Conservation (phyloP, 1,139 yeast genomes). For the Diutina siamensis region DNA sequence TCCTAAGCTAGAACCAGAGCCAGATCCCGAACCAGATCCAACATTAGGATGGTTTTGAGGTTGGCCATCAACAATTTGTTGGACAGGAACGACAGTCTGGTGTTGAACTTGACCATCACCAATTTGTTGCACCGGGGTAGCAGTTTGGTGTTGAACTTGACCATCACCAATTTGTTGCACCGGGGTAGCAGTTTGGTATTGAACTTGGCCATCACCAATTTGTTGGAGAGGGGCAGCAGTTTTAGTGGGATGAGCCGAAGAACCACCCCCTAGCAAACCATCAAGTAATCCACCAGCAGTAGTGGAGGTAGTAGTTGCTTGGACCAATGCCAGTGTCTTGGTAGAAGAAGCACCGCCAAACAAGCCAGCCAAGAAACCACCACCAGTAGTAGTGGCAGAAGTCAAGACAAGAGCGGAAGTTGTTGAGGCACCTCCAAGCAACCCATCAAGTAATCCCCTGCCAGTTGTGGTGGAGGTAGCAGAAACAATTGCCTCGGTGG, state of each 20-base stretch:
- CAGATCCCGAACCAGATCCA: too few relatives aligned
- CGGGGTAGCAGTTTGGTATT: constrained; percentile 12
- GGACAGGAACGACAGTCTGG: constrained; percentile 9
- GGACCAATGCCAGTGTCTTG: too few relatives aligned
- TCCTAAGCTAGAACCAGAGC: too few relatives aligned
- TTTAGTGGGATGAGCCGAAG: not conserved
- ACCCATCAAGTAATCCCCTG: not conserved
- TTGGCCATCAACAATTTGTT: constrained; percentile 5
- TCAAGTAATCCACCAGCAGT: not conserved
- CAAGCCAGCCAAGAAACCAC: not conserved
- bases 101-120: constrained; percentile 10
- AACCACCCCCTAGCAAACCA: not conserved
- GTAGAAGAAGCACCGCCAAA: not conserved
- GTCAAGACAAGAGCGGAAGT: not conserved
- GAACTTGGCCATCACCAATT: constrained; percentile 8
- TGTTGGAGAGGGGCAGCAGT: constrained; percentile 7
- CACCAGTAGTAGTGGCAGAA: not conserved
- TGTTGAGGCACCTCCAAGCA: not conserved
- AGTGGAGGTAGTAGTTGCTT: too few relatives aligned
- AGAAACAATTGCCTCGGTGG: not conserved
- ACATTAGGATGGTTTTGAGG: constrained; percentile 14
- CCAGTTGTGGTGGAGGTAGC: not conserved
- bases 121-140: constrained; percentile 8
- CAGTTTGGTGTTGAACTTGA: constrained; percentile 7
- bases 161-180: constrained; percentile 24